phyloP scores from a whole-genome alignment of 257 asterid species.

The Linaria vulgaris region DNA sequence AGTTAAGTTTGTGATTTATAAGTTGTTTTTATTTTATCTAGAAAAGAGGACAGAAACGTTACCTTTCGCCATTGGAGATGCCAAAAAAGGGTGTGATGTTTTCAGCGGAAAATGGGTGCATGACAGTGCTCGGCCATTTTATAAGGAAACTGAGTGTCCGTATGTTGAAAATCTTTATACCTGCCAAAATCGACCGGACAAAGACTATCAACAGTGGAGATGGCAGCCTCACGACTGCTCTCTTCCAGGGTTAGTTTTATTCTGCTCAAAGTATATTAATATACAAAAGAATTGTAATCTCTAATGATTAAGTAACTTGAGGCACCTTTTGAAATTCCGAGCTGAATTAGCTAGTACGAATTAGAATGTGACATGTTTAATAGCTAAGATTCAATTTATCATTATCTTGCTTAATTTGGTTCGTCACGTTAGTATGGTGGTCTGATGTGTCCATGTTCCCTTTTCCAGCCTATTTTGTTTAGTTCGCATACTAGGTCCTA shows the following conservation, averaged over 20 bases:
- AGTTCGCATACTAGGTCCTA: too few species aligned
- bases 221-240: constrained; percentile 81
- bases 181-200: constrained; percentile 58
- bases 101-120: constrained; percentile 67
- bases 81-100: constrained; percentile 40
- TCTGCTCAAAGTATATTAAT: too few species aligned
- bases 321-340: too few species aligned
- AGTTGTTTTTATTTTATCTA: not conserved
- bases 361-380: too few species aligned
- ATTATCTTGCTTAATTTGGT: too few species aligned
- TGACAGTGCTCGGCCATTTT: constrained; percentile 50
- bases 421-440: too few species aligned
- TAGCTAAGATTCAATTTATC: too few species aligned
- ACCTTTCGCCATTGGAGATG: constrained; percentile 41
- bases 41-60: constrained; percentile 29
- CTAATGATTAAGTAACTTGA: too few species aligned
- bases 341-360: too few species aligned
- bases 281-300: too few species aligned
- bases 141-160: constrained; percentile 69
- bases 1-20: not conserved
- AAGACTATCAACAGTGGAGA: constrained; percentile 60
- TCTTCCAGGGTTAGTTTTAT: constrained; percentile 47
- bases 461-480: too few species aligned
- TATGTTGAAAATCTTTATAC: constrained; percentile 52
- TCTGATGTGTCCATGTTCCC: too few species aligned